Base-by-base conservation (phyloP, 495 filamentous ascomycete species). In the Baudoinia panamericana region DNA sequence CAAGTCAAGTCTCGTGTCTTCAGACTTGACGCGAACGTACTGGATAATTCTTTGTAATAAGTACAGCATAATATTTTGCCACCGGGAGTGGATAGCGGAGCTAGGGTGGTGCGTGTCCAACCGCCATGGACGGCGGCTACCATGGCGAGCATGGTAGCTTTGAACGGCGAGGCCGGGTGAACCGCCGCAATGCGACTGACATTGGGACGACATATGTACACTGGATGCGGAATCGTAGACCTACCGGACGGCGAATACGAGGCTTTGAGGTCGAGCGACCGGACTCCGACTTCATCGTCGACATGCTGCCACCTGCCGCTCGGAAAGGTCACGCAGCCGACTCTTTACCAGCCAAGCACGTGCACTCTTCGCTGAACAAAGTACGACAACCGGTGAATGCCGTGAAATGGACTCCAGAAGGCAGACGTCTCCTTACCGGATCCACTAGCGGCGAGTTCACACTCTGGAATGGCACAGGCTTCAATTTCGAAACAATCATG, bases 391-490 rank as follows among this genome's bases (percentile, higher is more conserved):
- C 90, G 0, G 82, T 97, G 53, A 94, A 93, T 29, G 82, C 94
- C n/a, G 85, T 97, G 30, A 70, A 81, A 63, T 97, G 90, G 90
- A 97, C 90, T 2, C 90, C 90, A 0, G 90, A 97, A 63, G 90
- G 90, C 26, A 75, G 90, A 45, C 69, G 90, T 45, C 62, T 97
- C 31, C 68, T 97, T 53, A 96, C 90, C 0, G 90, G 83, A 16
- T 88, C 84, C 1, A 88, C 84, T 56, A 96, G 87, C 53, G 90
- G 90, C 41, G 90, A 97, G 58, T 97, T 97, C 52, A 97, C 92
- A 33, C 63, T 97, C 3, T 97, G 90, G 90, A 97, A 97, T 58
- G 90, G 90, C 43, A 95, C 84, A 32, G 90, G 84, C 1, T 97
- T 97, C 68, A 97, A 97, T 57, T 97, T 97, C 53, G 90, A 97